These are phyloP conservation scores for Tetrahymena malaccensis DNA, from an alignment of 73 alveolate species.

Conservation along the genomic window DNA sequence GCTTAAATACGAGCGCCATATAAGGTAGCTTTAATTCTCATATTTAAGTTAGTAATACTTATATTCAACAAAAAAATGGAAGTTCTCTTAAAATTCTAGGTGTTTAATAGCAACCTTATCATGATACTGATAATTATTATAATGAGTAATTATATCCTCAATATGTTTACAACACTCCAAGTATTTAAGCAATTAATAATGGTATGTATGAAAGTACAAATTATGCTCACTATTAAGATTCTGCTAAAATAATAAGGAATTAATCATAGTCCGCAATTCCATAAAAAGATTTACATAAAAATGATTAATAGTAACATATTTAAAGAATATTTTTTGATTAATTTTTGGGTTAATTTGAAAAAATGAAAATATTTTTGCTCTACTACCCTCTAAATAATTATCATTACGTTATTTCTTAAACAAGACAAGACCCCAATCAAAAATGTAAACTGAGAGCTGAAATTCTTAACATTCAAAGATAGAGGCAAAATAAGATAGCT, in stretches of 20 bases:
- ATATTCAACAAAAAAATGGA: neutral
- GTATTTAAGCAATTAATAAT: neutral
- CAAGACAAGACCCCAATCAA: neutral
- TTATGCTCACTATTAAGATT: neutral
- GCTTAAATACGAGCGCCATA: neutral
- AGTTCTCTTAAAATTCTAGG: neutral
- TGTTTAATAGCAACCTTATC: neutral
- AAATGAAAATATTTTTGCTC: neutral
- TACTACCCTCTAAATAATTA: neutral
- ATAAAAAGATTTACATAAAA: neutral
- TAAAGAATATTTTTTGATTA: neutral
- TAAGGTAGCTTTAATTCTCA: too few species aligned
- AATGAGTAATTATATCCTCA: neutral
- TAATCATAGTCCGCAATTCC: neutral
- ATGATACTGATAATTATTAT: neutral
- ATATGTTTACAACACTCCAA: neutral
- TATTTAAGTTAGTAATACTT: neutral
- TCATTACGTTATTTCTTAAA: neutral
- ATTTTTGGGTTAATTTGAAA: neutral
- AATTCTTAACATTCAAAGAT: neutral
- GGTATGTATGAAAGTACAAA: neutral
- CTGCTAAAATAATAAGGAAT: neutral
- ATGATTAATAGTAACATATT: neutral
- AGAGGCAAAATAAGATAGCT: neutral
- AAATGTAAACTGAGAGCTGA: neutral